Base-by-base conservation (phyloP, 1,284 basidiomycete genomes). In the Boletus sp. region DNA sequence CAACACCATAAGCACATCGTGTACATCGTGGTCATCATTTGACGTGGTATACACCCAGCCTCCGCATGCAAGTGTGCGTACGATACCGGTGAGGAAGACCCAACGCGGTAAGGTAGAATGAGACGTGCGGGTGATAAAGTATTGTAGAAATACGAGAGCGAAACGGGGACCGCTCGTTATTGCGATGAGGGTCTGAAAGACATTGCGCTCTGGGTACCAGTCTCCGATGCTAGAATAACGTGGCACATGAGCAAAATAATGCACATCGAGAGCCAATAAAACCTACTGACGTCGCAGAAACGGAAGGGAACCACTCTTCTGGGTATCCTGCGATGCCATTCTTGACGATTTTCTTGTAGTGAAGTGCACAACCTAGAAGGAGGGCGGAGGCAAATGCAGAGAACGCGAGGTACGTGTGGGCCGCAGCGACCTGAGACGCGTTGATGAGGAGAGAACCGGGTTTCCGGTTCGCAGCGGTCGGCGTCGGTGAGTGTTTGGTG, bases 11-110 rank as follows among this genome's bases (percentile, higher is more conserved):
- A 89, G 85, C 24, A 95, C 77, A 73, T 97, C 94, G 74, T 98
- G 94, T 18, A 83, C 78, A 67, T 91, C 87, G 65, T 91, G 89
- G 71, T 91, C 82, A 67, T 94, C 92, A 39, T 74, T 84, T 6
- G 88, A 90, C 0, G 95, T 96, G 66, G 97, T 86, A 68, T 89
- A 97, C 47, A 96, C 92, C 94, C 94, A 98, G 29, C 94, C 94
- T 29, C 90, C 93, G 64, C 94, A 97, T 7, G 85, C 83, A 24
- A 97, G 73, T 0, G 94, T 96, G 60, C 94, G 80, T 29, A 91
- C 69, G 16, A 94, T 63, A 0, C 94, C 94, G 33, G 80, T 77
- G 13, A 84, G 63, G 37, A 89, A 80, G 41, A 94, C 76, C 55
- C 86, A 64, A 16, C 75, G 76, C 0, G 89, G 79, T n/a, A 84